Conservation (phyloP, 306 rosid species). For the Clitoria ternatea region DNA sequence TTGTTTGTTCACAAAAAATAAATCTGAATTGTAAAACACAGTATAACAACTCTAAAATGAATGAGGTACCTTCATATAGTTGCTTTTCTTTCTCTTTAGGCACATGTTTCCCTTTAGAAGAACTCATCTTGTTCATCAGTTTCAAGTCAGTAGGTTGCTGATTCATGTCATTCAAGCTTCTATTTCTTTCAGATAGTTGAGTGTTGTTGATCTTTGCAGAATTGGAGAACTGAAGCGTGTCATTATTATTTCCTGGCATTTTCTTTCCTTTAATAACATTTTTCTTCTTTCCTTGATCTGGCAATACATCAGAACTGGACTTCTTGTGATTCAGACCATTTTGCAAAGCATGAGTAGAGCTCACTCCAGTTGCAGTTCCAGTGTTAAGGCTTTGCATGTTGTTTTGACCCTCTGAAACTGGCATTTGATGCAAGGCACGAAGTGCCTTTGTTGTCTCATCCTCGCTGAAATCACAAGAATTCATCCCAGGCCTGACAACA, state of each 20-base stretch:
- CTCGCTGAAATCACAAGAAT: slow-evolving; percentile 61
- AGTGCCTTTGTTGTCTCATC: slow-evolving; percentile 65
- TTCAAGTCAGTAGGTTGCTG: slow-evolving; percentile 42
- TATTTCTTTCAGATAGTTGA: slow-evolving; percentile 40
- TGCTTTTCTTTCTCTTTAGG: slow-evolving; percentile 45
- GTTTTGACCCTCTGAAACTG: slow-evolving; percentile 44
- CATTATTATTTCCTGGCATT: slow-evolving; percentile 32
- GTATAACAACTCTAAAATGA: slow-evolving; percentile 7
- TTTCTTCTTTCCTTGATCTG: slow-evolving; percentile 49
- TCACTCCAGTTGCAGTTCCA: slow-evolving; percentile 37
- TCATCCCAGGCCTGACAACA: slow-evolving; percentile 73
- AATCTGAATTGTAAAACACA: not conserved
- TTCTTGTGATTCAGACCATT: slow-evolving; percentile 34
- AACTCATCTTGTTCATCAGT: slow-evolving; percentile 35
- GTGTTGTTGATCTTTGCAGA: slow-evolving; percentile 33
- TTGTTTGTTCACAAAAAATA: slow-evolving; percentile 2
- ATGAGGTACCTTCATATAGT: slow-evolving; percentile 42
- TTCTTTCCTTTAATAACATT: slow-evolving; percentile 35
- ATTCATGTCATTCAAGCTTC: slow-evolving; percentile 38
- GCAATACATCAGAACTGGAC: slow-evolving; percentile 27
- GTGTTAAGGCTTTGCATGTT: slow-evolving; percentile 35
- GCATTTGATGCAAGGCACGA: slow-evolving; percentile 47
- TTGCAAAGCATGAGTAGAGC: slow-evolving; percentile 29
- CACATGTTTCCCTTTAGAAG: slow-evolving; percentile 40
- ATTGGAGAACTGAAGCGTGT: slow-evolving; percentile 17